phyloP scores from a whole-genome alignment of 129 eudicot species.

The Pittosporum tobira region DNA sequence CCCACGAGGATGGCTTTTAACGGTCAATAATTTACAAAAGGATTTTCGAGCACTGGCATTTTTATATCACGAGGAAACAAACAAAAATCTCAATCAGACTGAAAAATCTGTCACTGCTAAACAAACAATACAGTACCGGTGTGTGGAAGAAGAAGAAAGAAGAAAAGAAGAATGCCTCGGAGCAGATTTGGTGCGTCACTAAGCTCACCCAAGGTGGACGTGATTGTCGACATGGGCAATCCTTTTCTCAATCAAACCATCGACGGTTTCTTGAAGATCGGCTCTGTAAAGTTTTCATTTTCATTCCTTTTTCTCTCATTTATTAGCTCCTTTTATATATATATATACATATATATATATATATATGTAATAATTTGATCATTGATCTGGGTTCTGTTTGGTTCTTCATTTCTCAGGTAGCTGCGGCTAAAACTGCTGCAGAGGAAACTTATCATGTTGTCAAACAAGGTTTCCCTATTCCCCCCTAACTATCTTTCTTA shows the following conservation, averaged over 20 bases:
- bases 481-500: background rate
- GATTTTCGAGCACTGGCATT: too few species aligned
- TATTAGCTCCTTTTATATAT: background rate
- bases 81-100: too few species aligned
- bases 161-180: constrained; percentile 35
- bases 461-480: constrained; percentile 31
- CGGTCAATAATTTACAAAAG: too few species aligned
- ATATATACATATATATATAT: too few species aligned
- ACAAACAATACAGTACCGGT: too few species aligned
- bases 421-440: constrained; percentile 48
- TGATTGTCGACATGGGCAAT: constrained; percentile 51
- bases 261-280: constrained; percentile 87
- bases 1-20: too few species aligned
- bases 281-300: constrained; percentile 48
- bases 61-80: too few species aligned
- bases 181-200: constrained; percentile 33
- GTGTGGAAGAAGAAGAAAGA: background rate
- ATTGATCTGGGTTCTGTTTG: background rate
- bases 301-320: background rate
- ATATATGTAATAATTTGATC: background rate
- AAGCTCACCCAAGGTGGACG: constrained; percentile 57
- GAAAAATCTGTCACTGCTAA: too few species aligned
- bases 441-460: constrained; percentile 62
- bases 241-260: constrained; percentile 66
- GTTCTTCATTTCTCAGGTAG: constrained; percentile 46